phyloP scores from a whole-genome alignment of 2,329 filamentous ascomycete genomes.

The Zymoseptoria brevis region DNA sequence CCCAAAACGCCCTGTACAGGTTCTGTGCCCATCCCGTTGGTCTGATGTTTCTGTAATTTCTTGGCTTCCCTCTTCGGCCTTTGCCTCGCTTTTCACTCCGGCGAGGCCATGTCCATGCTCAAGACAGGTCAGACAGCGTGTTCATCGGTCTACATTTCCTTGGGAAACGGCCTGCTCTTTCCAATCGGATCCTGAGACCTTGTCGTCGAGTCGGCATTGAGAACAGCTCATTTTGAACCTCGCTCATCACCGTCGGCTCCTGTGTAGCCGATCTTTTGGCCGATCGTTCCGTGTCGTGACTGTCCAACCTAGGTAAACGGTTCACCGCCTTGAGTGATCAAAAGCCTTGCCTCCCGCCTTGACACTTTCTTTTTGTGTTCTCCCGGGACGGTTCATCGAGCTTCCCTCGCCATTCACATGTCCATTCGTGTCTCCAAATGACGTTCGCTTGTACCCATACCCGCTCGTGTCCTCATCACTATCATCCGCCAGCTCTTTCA shows the following conservation, averaged over 20 bases:
- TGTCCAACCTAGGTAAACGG: not conserved
- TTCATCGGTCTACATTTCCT: not conserved
- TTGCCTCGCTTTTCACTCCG: constrained; percentile 1
- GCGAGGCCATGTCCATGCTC: not conserved
- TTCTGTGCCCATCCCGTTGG: not conserved
- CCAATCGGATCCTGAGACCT: not conserved
- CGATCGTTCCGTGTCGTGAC: not conserved
- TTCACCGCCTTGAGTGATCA: constrained; percentile 13
- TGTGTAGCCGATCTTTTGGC: not conserved
- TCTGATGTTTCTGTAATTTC: not conserved
- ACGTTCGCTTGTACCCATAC: constrained; percentile 26
- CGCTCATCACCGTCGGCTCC: not conserved
- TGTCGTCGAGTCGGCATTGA: not conserved
- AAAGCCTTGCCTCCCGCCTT: constrained; percentile 17
- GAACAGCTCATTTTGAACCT: not conserved
- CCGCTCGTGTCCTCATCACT: constrained; percentile 52
- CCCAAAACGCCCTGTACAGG: constrained; percentile 7
- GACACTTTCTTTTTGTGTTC: constrained; percentile 10
- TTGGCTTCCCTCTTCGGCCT: not conserved
- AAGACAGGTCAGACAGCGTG: too few species aligned
- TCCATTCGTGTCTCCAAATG: constrained; percentile 26
- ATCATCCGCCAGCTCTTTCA: constrained; percentile 73
- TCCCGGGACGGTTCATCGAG: constrained; percentile 6
- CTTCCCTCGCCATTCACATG: constrained; percentile 10
- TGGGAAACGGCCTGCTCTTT: not conserved